A percentile compares a stretch with the other conserved stretches of the same genome.
Conservation (phyloP, 2,329 filamentous ascomycete species). For the Ophiostoma fasciatum region DNA sequence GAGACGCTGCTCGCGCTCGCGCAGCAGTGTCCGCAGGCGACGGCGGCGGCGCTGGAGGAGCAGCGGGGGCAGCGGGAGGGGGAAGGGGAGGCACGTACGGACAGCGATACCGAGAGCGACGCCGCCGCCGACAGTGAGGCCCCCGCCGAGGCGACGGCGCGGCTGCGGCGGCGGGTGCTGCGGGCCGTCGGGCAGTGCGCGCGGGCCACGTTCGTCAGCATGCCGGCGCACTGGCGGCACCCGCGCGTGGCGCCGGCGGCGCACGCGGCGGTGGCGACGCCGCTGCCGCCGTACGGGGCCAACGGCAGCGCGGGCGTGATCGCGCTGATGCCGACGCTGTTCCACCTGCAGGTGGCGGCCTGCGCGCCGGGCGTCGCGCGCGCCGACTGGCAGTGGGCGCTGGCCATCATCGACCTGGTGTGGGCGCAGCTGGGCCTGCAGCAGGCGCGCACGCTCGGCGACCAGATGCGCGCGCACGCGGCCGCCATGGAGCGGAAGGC, state of each 20-base stretch:
- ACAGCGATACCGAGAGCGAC: too few relatives aligned
- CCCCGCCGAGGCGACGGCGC: not conserved
- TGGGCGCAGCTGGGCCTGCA: constrained; percentile 38
- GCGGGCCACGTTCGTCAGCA: constrained; percentile 29
- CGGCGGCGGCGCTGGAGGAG: not conserved
- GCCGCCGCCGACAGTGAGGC: not conserved
- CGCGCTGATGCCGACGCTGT: constrained; percentile 32
- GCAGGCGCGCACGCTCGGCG: constrained; percentile 29
- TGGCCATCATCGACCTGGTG: constrained; percentile 30
- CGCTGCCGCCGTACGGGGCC: constrained; percentile 7
- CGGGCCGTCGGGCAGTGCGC: constrained; percentile 23
- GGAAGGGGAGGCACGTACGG: too few relatives aligned
- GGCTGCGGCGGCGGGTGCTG: constrained; percentile 15
- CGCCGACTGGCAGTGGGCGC: constrained; percentile 29
- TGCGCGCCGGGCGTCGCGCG: constrained; percentile 30
- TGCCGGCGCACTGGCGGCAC: constrained; percentile 36
- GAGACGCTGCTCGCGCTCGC: constrained; percentile 31
- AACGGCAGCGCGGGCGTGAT: constrained; percentile 30
- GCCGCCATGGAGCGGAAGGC: constrained; percentile 8
- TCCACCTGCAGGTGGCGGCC: constrained; percentile 31
- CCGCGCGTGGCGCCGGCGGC: constrained; percentile 22
- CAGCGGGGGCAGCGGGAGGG: not conserved
- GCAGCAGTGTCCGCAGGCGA: constrained; percentile 20
- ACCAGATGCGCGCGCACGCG: constrained; percentile 16
- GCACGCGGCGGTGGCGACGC: constrained; percentile 20